Conservation (phyloP, 148 eudicot genomes). For the Chenopodium suecicum region DNA sequence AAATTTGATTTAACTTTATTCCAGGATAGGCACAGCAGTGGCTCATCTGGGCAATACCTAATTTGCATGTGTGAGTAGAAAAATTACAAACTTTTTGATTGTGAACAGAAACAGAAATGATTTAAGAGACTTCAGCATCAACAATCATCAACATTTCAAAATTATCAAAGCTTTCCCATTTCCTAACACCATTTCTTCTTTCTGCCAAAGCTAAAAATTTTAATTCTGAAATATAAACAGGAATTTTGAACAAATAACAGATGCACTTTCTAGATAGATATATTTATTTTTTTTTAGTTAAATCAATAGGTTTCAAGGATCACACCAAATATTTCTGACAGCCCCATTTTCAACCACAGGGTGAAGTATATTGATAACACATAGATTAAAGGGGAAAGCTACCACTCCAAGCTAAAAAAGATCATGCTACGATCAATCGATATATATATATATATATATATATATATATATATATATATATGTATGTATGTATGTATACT, state of each 20-base stretch:
- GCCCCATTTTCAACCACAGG: background rate
- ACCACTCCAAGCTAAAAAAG: background rate
- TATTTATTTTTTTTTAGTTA: background rate
- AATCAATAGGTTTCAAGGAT: background rate
- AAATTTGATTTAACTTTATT: conserved; percentile 29
- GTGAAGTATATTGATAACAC: background rate
- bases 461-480: no score
- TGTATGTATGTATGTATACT: no score
- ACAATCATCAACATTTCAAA: background rate
- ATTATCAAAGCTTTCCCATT: background rate
- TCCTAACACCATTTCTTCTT: background rate
- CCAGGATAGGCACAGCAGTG: conserved; percentile 33
- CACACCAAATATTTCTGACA: background rate
- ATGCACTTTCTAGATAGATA: background rate
- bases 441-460: no score
- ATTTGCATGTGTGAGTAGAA: conserved; percentile 1
- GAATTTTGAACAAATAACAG: background rate
- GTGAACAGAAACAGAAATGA: background rate
- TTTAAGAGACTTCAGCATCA: background rate
- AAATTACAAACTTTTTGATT: background rate
- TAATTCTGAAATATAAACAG: background rate
- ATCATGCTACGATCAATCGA: background rate
- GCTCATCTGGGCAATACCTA: conserved; percentile 52
- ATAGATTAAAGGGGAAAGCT: background rate
- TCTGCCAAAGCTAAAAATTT: background rate